phyloP scores from a whole-genome alignment of 129 eudicot species.

The Chrysanthemum lavandulifolium region DNA sequence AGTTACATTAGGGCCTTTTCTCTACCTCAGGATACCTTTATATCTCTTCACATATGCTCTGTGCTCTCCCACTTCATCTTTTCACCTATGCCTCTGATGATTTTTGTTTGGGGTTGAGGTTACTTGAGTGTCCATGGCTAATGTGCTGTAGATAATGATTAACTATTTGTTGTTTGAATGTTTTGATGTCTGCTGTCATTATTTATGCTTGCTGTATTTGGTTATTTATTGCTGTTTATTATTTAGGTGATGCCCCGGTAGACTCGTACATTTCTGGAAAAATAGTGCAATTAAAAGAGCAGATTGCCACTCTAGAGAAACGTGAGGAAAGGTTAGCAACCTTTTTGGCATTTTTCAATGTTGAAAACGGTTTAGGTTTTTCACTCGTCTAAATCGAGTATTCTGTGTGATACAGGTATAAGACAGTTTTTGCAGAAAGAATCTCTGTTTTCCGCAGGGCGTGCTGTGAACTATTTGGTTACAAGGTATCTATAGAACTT shows the following conservation, averaged over 20 bases:
- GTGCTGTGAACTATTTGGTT: slow-evolving; percentile 97
- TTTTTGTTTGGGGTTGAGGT: neutral
- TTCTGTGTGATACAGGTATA: slow-evolving; percentile 63
- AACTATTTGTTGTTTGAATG: neutral
- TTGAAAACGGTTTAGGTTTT: neutral
- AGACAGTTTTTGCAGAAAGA: slow-evolving; percentile 93
- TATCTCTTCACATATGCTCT: neutral
- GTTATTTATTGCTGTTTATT: too few species aligned
- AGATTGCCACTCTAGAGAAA: slow-evolving; percentile 93
- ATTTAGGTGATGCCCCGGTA: slow-evolving; percentile 72
- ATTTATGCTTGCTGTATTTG: too few species aligned
- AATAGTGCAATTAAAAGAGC: slow-evolving; percentile 89
- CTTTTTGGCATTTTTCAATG: neutral
- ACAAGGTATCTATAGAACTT: slow-evolving; percentile 58
- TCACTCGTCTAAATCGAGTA: slow-evolving; percentile 14
- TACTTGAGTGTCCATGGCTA: neutral
- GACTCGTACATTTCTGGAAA: slow-evolving; percentile 93
- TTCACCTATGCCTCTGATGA: neutral
- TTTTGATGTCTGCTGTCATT: neutral
- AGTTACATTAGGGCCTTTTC: neutral
- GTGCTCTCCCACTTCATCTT: neutral
- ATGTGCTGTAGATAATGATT: neutral
- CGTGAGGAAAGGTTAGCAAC: slow-evolving; percentile 87
- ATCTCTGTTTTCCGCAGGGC: slow-evolving; percentile 95
- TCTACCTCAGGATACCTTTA: neutral